phyloP scores from a whole-genome alignment of 139 green algal species.

The Mesotaenium endlicherianum region DNA sequence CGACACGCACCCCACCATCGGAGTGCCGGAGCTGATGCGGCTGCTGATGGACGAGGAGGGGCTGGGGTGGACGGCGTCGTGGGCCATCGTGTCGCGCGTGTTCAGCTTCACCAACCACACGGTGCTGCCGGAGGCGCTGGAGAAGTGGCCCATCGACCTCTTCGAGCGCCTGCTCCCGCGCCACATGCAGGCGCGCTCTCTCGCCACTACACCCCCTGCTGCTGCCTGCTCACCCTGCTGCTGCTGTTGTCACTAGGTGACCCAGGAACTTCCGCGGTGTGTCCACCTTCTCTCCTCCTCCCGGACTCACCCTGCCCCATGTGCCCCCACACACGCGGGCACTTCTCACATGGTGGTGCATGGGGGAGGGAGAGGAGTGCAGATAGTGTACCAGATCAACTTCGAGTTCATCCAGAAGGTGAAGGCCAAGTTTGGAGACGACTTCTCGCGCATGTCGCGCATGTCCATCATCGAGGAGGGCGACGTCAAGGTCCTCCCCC shows the following conservation, averaged over 20 bases:
- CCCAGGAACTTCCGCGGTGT: too few relatives aligned
- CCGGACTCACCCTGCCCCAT: too few relatives aligned
- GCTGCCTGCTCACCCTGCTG: too few relatives aligned
- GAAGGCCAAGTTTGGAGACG: conserved; percentile 73
- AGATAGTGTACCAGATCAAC: conserved; percentile 99
- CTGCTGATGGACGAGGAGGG: conserved; percentile 94
- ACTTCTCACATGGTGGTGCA: too few relatives aligned
- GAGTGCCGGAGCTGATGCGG: conserved; percentile 94
- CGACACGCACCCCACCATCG: conserved; percentile 66
- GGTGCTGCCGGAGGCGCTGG: conserved; percentile 94
- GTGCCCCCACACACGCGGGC: too few relatives aligned
- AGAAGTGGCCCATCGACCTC: conserved; percentile 70
- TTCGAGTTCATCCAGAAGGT: conserved; percentile 91
- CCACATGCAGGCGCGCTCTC: conserved; percentile 89
- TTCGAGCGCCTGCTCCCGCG: conserved; percentile 69
- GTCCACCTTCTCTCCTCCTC: too few relatives aligned
- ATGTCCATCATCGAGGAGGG: conserved; percentile 97
- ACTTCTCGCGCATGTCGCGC: conserved; percentile 80
- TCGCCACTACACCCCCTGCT: too few relatives aligned
- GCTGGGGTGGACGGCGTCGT: conserved; percentile 89
- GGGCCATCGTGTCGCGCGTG: conserved; percentile 80
- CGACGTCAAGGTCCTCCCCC: conserved; percentile 47
- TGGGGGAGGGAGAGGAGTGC: too few relatives aligned
- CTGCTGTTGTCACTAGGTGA: too few relatives aligned
- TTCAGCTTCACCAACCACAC: conserved; percentile 99